Evolutionary conservation across 2,329 filamentous ascomycete genomes (phyloP), one percentile per base, ranked within the genome.

Genomic region (Aspergillus awamori): DNA sequence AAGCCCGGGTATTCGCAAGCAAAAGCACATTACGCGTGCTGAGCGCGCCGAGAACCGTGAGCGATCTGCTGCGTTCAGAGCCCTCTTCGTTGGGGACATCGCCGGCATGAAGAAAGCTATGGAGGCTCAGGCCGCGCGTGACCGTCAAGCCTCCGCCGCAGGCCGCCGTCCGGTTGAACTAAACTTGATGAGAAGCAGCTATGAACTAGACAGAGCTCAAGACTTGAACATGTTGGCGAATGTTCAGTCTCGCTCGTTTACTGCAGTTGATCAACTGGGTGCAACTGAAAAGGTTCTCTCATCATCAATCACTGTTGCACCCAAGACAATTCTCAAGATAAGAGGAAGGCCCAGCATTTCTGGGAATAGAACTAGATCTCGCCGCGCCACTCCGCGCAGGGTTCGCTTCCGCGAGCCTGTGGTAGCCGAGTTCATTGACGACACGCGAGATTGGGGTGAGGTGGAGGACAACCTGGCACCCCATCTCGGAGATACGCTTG

Each of bases 381-480:
- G 17, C 24, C 57, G 20, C 10, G 8, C 20, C 11, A n/a, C 41
- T 20, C 22, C 45, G 28, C 57, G 43, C 20, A 60, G 20, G n/a
- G 64, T 64, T 33, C 64, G 52, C n/a, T 67, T 66, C 36, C 48
- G 52, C 3, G 58, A 60, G n/a, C 64, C 64, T 39, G 38, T 65
- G 17, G 53, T 61, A 13, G 55, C 54, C 15, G 56, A 62, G 49
- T 33, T 22, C 11, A 28, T 53, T 10, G 39, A 28, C 17, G 38
- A 38, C 22, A 20, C 33, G 22, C 49, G 45, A 17, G 30, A 49
- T 30, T 24, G 17, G 26, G 38, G 43, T 28, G 47, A 45, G 10
- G 24, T 58, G 28, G 24, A 54, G 8, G 54, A 61, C 15, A 57
- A 61, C 10, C 51, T 66, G 54, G 63, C 62, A 15, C 62, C 64